Base-by-base conservation (phyloP, 345 rosid species). In the Nasturtium officinale region DNA sequence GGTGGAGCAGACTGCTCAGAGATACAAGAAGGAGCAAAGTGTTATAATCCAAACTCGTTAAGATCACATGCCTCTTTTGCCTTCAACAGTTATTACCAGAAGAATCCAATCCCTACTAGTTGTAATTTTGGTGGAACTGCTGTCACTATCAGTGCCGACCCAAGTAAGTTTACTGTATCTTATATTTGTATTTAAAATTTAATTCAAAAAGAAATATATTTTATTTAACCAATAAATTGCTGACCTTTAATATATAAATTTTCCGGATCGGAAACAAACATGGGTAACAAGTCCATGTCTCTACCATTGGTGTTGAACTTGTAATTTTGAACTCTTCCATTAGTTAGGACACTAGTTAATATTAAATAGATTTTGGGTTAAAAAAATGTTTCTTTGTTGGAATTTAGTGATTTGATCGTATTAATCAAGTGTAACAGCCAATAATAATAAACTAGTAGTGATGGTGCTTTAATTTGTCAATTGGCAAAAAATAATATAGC, bases 81-180 rank as follows among this genome's bases (percentile, higher is more conserved):
- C 0, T 94, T 94, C 65, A 94, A 94, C 62, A 67, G 76, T 69
- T 94, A 88, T 67, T 94, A 89, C 77, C 92, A 88, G 84, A 91
- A 89, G 85, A 89, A 89, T 76, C 96, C 98, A 6, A 65, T 84
- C 11, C 97, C 96, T 4, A 85, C 83, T 46, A 89, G 97, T 85
- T 95, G 99, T 67, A 89, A 87, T 59, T 95, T 95, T 78, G 96
- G 86, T 46, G 99, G 97, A 56, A 78, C 87, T 68, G 97, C 99
- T 56, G 77, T 88, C 45, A 82, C 89, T 55, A 83, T 91, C 15
- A 89, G 80, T 85, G 80, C 87, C 48, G 83, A 95, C 81, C 99
- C 99, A 61, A 95, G 99, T 95, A 70, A 87, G 97, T 78, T 28
- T 16, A 23, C 43, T 21, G 9, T 11, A 7, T 37, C 8, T 29